A percentile compares a stretch with the other conserved stretches of the same genome.
Evolutionary conservation across 176 grass and related monocot genomes (phyloP).

Genomic region (Paspalum vaginatum): DNA sequence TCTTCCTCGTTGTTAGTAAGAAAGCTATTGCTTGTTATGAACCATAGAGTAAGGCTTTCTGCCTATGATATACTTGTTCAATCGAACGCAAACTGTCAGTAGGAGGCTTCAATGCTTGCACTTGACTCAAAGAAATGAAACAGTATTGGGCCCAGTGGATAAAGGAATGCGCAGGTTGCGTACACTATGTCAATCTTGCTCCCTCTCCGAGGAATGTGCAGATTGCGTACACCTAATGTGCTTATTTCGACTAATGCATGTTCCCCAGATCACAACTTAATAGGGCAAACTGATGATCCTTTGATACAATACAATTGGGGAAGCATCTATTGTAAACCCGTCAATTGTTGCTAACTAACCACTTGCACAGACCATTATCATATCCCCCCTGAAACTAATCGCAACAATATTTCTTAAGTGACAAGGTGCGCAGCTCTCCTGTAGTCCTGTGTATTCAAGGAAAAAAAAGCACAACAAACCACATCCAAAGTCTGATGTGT

Average conservation of each 20-base stretch:
- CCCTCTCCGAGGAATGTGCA: not conserved
- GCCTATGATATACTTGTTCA: not conserved
- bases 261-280: not conserved
- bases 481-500: not conserved
- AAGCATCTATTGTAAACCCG: slow-evolving; percentile 8
- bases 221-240: no score
- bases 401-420: not conserved
- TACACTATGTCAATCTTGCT: not conserved
- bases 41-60: slow-evolving; percentile 1
- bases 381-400: not conserved
- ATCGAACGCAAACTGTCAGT: not conserved
- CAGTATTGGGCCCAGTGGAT: not conserved
- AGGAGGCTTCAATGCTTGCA: not conserved
- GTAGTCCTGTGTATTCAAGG: no score
- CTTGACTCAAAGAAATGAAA: not conserved
- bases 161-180: not conserved
- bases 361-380: no score
- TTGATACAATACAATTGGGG: not conserved
- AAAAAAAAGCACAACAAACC: slow-evolving; percentile 2
- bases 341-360: not conserved
- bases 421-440: no score
- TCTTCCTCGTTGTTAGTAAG: not conserved
- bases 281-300: not conserved
- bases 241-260: slow-evolving; percentile 2
- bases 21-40: slow-evolving; percentile 2